Evolutionary conservation across 129 eudicot genomes (phyloP), one percentile per base, ranked within the genome.

Genomic region (Chrysanthemum lavandulifolium): DNA sequence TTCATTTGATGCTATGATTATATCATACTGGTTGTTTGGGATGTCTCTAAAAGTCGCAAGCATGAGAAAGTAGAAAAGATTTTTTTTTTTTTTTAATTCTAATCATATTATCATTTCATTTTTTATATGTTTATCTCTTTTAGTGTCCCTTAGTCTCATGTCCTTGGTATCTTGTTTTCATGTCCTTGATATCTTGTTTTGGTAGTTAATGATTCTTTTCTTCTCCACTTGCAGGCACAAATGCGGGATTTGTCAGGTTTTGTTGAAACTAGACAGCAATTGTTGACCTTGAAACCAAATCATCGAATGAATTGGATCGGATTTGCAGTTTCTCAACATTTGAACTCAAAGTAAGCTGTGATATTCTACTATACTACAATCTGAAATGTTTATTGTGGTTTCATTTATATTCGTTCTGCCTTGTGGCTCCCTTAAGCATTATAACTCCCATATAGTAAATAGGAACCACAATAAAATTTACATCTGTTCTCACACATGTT

Each of bases 281-380:
- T 94, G 79, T 80, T 94, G 80, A 90, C 96, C 10, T 75, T 94
- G 76, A 94, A 94, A 78, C 96, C 98, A 50, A 94, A 90, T 86
- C 96, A 90, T 83, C 95, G 98, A 52, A 94, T 94, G 98, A 94
- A 94, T 76, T 94, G 98, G 98, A 94, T 94, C 48, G 98, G 98
- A 25, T 94, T 94, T 84, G 97, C 98, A 5, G 97, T 90, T 69
- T 75, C 98, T 60, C 97, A 94, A 52, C 98, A 94, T 83, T 82
- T 94, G 57, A 94, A 90, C 81, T 84, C 81, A 69, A 90, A 90
- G 97, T 90, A 87, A 72, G 25, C 19, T 64, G 27, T 50, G 56
- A 40, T 21, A 47, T 69, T 19, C 62, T n/a, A 19, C 64, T 74
- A 25, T 40, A 36, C 43, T 27, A 29, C 19, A 61, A 15, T 61